Conservation (phyloP, 805 yeast species). For the Ogataea trehalophila region DNA sequence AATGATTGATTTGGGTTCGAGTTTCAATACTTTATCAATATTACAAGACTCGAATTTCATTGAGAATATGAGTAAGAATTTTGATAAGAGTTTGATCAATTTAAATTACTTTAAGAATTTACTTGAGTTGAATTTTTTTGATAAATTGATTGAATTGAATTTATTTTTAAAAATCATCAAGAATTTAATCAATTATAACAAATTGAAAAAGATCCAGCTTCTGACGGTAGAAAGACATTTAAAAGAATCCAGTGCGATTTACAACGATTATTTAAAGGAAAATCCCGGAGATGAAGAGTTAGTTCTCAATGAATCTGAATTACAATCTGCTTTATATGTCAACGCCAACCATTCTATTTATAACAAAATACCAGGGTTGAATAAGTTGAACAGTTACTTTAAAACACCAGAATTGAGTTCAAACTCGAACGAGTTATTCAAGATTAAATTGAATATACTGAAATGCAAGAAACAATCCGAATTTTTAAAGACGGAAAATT, state of each 20-base stretch:
- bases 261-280: constrained; percentile 24
- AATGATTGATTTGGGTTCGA: constrained; percentile 47
- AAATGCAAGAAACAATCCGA: constrained; percentile 27
- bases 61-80: constrained; percentile 82
- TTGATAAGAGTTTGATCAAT: constrained; percentile 65
- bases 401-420: constrained; percentile 32
- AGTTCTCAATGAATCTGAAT: constrained; percentile 30
- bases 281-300: constrained; percentile 24
- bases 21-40: constrained; percentile 49
- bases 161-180: constrained; percentile 28
- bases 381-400: constrained; percentile 29
- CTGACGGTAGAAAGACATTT: constrained; percentile 26
- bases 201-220: constrained; percentile 30
- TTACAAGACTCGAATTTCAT: constrained; percentile 39
- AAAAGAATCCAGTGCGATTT: constrained; percentile 20
- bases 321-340: constrained; percentile 27
- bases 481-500: constrained; percentile 28
- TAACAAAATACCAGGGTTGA: constrained; percentile 33
- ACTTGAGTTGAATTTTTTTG: constrained; percentile 29
- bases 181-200: constrained; percentile 30
- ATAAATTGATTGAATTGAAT: constrained; percentile 31
- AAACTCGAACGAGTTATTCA: constrained; percentile 28
- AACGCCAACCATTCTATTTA: constrained; percentile 25
- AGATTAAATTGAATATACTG: constrained; percentile 25
- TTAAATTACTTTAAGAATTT: constrained; percentile 33